Percentiles rank a stretch among this genome's conserved stretches.
Conservation (phyloP, 805 yeast species). For the Teunomyces lycoperdinae region DNA sequence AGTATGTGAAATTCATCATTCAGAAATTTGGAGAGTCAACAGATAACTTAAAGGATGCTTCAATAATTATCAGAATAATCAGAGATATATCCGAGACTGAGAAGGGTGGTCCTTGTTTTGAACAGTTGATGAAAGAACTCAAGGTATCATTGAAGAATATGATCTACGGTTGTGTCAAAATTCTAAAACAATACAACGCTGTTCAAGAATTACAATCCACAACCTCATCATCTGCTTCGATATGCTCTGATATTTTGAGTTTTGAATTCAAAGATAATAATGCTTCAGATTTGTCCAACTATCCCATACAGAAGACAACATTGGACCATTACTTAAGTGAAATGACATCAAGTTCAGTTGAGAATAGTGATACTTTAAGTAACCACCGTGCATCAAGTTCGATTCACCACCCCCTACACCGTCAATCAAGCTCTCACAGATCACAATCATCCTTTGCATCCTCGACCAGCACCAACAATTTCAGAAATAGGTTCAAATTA, state of each 20-base stretch:
- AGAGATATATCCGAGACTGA: constrained; percentile 28
- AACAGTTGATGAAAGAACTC: constrained; percentile 22
- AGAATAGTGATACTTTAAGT: background rate
- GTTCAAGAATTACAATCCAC: background rate
- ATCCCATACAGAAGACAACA: constrained; percentile 11
- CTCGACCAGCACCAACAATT: background rate
- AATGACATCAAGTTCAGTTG: constrained; percentile 1
- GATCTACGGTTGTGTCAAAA: constrained; percentile 23
- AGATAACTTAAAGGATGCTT: constrained; percentile 24
- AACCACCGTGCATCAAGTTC: background rate
- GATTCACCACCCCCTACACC: background rate
- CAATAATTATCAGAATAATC: constrained; percentile 26
- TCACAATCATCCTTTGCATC: constrained; percentile 1
- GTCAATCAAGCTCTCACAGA: constrained; percentile 1
- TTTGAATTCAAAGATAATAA: constrained; percentile 3
- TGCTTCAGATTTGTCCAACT: constrained; percentile 1
- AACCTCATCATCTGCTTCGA: constrained; percentile 4
- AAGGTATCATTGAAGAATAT: constrained; percentile 22
- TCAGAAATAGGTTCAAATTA: constrained; percentile 2
- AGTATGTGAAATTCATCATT: constrained; percentile 24
- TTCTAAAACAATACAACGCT: constrained; percentile 16
- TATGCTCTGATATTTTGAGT: constrained; percentile 4
- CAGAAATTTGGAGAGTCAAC: constrained; percentile 19
- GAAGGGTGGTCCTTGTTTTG: constrained; percentile 18
- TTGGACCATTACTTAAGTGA: constrained; percentile 17